Percentiles rank a stretch among this genome's conserved stretches.
Conservation (phyloP, 2,329 filamentous ascomycete species). For the Diplodia sapinea region DNA sequence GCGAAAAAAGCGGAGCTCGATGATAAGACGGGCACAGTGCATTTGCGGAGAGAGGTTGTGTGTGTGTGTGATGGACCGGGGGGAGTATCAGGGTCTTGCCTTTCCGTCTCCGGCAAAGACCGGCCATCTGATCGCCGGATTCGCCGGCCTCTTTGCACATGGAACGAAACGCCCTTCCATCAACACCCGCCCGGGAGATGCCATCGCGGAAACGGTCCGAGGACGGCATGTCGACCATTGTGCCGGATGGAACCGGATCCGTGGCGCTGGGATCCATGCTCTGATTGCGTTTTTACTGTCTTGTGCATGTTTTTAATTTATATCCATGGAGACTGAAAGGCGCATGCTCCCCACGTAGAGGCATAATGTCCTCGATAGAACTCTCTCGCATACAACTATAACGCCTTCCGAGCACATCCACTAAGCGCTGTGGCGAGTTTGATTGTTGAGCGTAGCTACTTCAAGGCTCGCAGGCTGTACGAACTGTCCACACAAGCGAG, state of each 20-base stretch:
- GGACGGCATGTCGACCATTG: neutral
- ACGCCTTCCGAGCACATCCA: no score
- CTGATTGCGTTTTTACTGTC: no score
- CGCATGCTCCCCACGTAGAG: no score
- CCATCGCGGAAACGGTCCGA: neutral
- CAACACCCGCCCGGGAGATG: conserved; percentile 1
- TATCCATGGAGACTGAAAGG: no score
- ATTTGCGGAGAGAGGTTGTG: neutral
- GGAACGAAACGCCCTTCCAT: neutral
- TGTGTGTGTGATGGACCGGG: neutral
- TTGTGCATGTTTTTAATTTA: no score
- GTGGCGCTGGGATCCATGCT: neutral
- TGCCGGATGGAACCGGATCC: conserved; percentile 5
- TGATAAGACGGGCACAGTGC: neutral
- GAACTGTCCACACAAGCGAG: no score
- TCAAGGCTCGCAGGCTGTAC: no score
- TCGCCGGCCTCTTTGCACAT: neutral
- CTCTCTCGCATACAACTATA: no score
- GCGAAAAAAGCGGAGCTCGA: neutral
- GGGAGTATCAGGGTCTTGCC: neutral
- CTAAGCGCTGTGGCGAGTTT: no score
- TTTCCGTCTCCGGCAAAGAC: neutral
- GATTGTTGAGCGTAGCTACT: no score
- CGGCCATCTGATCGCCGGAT: conserved; percentile 3
- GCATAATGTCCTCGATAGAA: no score